Conservation (phyloP, 202 grass and related monocot species). For the Cymbopogon flexuosus region DNA sequence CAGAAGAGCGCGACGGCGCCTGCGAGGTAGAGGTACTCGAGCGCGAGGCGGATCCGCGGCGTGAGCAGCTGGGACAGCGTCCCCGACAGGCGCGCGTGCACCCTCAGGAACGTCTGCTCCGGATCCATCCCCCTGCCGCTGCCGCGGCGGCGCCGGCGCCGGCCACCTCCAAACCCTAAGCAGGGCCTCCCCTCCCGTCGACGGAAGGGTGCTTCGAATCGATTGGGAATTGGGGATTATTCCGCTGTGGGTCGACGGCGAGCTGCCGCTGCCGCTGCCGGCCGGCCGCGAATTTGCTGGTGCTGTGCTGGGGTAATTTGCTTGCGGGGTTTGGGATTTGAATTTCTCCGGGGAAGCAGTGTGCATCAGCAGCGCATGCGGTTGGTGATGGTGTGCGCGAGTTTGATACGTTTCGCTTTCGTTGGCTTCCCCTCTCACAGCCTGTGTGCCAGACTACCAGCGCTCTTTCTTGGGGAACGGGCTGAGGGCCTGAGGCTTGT, state of each 20-base stretch:
- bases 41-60: slow-evolving; percentile 80
- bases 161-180: slow-evolving; percentile 41
- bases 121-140: slow-evolving; percentile 59
- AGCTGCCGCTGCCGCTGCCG: neutral
- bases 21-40: slow-evolving; percentile 86
- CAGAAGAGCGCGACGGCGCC: slow-evolving; percentile 81
- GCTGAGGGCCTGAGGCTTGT: neutral
- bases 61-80: slow-evolving; percentile 98
- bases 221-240: neutral
- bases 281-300: neutral
- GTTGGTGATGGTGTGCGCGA: neutral
- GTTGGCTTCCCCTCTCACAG: too few relatives aligned
- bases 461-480: slow-evolving; percentile 42
- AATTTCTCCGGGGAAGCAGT: slow-evolving; percentile 11
- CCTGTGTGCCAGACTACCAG: neutral
- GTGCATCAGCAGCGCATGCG: neutral
- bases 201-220: slow-evolving; percentile 20
- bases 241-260: neutral
- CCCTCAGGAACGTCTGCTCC: slow-evolving; percentile 96
- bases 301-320: neutral
- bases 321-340: slow-evolving; percentile 14
- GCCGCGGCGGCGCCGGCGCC: neutral
- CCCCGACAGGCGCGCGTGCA: slow-evolving; percentile 88
- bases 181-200: neutral
- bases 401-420: slow-evolving; percentile 32